phyloP scores from a whole-genome alignment of 106 monocot species.

The Vanilla planifolia region DNA sequence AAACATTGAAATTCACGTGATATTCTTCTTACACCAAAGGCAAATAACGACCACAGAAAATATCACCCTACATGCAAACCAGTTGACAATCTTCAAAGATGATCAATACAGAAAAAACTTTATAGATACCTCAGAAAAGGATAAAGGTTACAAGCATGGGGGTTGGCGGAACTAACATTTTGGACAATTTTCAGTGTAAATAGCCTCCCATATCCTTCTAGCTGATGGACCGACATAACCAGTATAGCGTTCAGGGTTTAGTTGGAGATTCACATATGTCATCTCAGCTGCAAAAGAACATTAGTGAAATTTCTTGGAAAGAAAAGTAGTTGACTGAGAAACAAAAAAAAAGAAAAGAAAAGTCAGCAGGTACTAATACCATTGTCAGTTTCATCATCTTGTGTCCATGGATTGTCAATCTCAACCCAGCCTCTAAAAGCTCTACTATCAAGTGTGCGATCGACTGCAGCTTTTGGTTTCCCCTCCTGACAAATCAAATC shows the following conservation, averaged over 20 bases:
- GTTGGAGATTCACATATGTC: too few species aligned
- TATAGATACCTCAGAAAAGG: too few species aligned
- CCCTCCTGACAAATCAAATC: conserved; percentile 76
- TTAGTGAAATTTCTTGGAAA: background rate
- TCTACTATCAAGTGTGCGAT: conserved; percentile 82
- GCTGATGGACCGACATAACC: conserved; percentile 31
- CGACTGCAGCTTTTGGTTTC: conserved; percentile 78
- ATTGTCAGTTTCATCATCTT: conserved; percentile 96
- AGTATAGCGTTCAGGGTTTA: conserved; percentile 47
- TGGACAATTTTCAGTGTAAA: too few species aligned
- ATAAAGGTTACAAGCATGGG: too few species aligned
- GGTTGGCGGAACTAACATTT: too few species aligned
- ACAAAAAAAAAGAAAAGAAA: background rate
- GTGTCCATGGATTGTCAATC: conserved; percentile 93
- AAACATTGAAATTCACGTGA: too few species aligned
- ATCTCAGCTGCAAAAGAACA: conserved; percentile 43
- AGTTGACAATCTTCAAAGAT: too few species aligned
- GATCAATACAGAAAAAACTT: too few species aligned
- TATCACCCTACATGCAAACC: too few species aligned
- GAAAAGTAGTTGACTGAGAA: background rate
- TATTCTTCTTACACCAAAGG: too few species aligned
- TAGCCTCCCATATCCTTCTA: too few species aligned
- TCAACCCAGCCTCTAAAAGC: conserved; percentile 79
- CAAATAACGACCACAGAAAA: too few species aligned
- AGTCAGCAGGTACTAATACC: conserved; percentile 44